A percentile compares a stretch with the other conserved stretches of the same genome.
phyloP scores from a whole-genome alignment of 495 filamentous ascomycete genomes.

The Annulohypoxylon maeteangense region DNA sequence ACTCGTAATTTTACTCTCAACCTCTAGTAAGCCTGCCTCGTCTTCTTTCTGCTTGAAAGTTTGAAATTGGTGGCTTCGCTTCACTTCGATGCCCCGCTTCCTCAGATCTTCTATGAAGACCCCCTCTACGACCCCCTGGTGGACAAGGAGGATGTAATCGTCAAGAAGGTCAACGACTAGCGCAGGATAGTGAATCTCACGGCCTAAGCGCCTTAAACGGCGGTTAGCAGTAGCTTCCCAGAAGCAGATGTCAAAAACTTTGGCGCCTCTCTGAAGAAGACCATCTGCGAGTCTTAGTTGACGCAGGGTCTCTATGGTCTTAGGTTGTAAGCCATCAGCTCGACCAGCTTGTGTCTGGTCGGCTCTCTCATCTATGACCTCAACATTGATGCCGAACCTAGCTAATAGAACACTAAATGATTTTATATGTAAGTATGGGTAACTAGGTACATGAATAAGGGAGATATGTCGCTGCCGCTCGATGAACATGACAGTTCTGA shows the following conservation, averaged over 20 bases:
- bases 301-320: constrained; percentile 72
- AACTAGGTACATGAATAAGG: not conserved
- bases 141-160: constrained; percentile 76
- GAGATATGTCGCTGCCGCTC: not conserved
- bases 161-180: constrained; percentile 71
- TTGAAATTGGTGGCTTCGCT: constrained; percentile 66
- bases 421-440: constrained; percentile 28
- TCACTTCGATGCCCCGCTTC: constrained; percentile 65
- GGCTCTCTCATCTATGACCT: constrained; percentile 70
- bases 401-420: constrained; percentile 66
- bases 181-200: constrained; percentile 60
- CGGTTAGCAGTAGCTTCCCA: constrained; percentile 71
- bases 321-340: constrained; percentile 77
- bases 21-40: constrained; percentile 52
- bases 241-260: constrained; percentile 76
- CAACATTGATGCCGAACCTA: constrained; percentile 70
- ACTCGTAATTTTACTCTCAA: constrained; percentile 54
- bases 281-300: constrained; percentile 74
- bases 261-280: constrained; percentile 68
- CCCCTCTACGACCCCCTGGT: constrained; percentile 79
- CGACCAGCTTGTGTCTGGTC: constrained; percentile 70
- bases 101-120: constrained; percentile 72
- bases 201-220: constrained; percentile 37
- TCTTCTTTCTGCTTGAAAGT: constrained; percentile 53
- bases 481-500: not conserved